Evolutionary conservation across 2,329 filamentous ascomycete genomes (phyloP), one percentile per base, ranked within the genome.

Genomic region (Byssothecium circinans): DNA sequence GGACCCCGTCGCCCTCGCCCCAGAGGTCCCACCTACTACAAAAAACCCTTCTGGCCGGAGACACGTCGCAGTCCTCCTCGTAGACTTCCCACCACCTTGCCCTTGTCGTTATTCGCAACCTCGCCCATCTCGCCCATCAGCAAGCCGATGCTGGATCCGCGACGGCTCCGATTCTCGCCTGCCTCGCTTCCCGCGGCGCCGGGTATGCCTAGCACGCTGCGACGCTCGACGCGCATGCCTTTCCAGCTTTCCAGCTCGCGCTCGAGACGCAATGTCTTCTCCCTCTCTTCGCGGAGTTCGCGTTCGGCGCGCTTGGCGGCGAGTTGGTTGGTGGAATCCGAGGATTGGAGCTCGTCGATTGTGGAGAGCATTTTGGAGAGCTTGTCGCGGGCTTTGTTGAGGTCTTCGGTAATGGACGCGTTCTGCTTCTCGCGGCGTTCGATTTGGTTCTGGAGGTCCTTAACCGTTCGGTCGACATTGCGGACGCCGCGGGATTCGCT

Each of bases 341-440:
- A 88, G 12, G 88, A 85, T 70, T 99, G 92, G 27, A 99, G 83
- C 68, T 97, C 92, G 67, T 97, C 92, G 60, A 99, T 96, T 1
- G 89, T 90, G 65, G 85, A 81, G 41, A 99, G 85, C 4, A 97
- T 84, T 67, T 91, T 90, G 56, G 94, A 89, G 52, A 91, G 83
- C 77, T 94, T 95, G 74, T 97, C 92, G 52, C 92, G 88, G 64
- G 90, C 85, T 55, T 92, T 88, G 57, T 80, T 78, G 47, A 96
- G 81, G 62, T 97, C 94, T 43, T 96, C 92, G 45, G 85, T 81
- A 15, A 96, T 79, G 65, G 94, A 86, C 4, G 78, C 67, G 61
- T 91, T 90, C 60, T 89, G 84, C 75, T 95, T 96, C 57, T 97
- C 92, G 60, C 91, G 89, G 60, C 94, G 89, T 39, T 96, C 91